These are phyloP conservation scores for Ambrosiella xylebori DNA, from an alignment of 2,329 filamentous ascomycete genomes.

Conservation along the genomic window DNA sequence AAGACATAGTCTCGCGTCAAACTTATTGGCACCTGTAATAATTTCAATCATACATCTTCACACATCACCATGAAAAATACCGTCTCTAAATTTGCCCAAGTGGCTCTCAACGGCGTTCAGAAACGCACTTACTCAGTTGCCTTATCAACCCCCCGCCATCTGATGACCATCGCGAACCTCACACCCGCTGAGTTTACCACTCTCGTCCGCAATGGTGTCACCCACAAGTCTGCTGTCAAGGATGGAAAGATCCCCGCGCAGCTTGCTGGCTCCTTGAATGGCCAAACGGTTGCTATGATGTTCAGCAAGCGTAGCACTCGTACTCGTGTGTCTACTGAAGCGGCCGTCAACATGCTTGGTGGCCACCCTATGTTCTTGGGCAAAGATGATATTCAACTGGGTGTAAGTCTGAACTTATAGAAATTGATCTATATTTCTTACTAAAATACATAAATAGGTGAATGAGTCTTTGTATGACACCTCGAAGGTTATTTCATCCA, in stretches of 20 bases:
- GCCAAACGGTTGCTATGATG: slow-evolving; percentile 81
- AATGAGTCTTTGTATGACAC: slow-evolving; percentile 96
- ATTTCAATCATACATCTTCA: not conserved
- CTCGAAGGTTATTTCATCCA: slow-evolving; percentile 79
- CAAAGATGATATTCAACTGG: slow-evolving; percentile 89
- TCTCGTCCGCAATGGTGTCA: slow-evolving; percentile 65
- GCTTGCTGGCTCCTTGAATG: slow-evolving; percentile 45
- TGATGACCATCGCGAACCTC: slow-evolving; percentile 82
- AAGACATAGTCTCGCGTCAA: not conserved
- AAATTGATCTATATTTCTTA: not conserved
- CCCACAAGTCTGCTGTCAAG: slow-evolving; percentile 64
- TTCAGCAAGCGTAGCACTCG: slow-evolving; percentile 93
- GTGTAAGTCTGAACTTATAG: slow-evolving; percentile 34
- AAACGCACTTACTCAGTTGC: slow-evolving; percentile 27
- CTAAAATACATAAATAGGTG: slow-evolving; percentile 31
- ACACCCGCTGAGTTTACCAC: slow-evolving; percentile 60
- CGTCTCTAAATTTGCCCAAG: slow-evolving; percentile 20
- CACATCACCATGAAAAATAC: slow-evolving; percentile 20
- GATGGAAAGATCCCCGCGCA: slow-evolving; percentile 41
- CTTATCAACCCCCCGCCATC: slow-evolving; percentile 47
- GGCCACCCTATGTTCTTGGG: slow-evolving; percentile 94
- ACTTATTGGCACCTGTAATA: not conserved
- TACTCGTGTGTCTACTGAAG: slow-evolving; percentile 85
- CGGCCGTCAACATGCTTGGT: slow-evolving; percentile 71
- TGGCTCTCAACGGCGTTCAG: slow-evolving; percentile 21